phyloP scores from a whole-genome alignment of 202 grass and related monocot genomes.

The Carex arenaria region DNA sequence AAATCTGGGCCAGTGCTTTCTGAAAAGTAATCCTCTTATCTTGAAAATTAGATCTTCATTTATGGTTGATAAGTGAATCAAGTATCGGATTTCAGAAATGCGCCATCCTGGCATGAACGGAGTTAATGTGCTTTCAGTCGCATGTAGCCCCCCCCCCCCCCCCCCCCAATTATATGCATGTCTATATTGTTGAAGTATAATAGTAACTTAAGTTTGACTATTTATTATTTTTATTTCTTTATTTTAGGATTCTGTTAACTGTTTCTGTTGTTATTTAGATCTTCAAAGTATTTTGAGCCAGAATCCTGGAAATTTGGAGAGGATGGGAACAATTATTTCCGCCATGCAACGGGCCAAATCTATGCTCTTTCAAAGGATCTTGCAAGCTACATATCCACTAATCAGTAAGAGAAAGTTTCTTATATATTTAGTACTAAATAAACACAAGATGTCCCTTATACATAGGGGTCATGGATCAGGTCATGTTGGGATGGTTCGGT shows the following conservation, averaged over 20 bases:
- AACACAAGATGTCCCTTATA: background rate
- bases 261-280: constrained; percentile 8
- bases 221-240: background rate
- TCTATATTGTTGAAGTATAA: too few relatives aligned
- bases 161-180: too few relatives aligned
- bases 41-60: background rate
- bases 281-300: constrained; percentile 32
- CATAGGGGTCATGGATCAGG: background rate
- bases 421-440: background rate
- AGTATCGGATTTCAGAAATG: background rate
- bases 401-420: constrained; percentile 16
- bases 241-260: background rate
- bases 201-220: background rate
- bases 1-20: constrained; percentile 79
- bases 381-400: constrained; percentile 31
- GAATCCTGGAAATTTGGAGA: constrained; percentile 42
- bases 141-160: too few relatives aligned
- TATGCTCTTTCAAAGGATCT: constrained; percentile 38
- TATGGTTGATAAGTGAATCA: background rate
- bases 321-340: constrained; percentile 36
- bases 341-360: constrained; percentile 32
- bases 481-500: background rate
- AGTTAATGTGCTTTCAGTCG: too few relatives aligned
- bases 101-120: too few relatives aligned
- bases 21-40: constrained; percentile 44